Conservation (phyloP, 768 basidiomycete species). For the Tephrocybe sp. region DNA sequence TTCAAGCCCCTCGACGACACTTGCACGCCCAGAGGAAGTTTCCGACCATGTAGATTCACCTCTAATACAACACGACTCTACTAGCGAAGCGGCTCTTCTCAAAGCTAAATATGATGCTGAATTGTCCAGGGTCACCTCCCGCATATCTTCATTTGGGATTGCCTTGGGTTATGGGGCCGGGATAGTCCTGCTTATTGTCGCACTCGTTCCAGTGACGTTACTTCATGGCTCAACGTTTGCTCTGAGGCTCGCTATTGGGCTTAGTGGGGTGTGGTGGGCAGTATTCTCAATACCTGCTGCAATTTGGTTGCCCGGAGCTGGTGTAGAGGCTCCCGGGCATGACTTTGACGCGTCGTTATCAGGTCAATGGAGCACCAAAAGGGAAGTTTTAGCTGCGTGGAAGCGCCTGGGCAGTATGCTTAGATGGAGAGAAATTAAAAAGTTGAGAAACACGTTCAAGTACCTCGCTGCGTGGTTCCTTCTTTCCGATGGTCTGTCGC, state of each 20-base stretch:
- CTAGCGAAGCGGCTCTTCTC: constrained; percentile 20
- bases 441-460: constrained; percentile 79
- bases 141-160: constrained; percentile 82
- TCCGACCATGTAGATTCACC: constrained; percentile 35
- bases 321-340: constrained; percentile 18
- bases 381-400: constrained; percentile 73
- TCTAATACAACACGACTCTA: constrained; percentile 28
- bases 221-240: constrained; percentile 76
- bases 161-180: constrained; percentile 86
- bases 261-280: constrained; percentile 89
- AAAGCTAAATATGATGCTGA: constrained; percentile 47
- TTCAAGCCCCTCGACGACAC: constrained; percentile 11
- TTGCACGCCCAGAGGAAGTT: constrained; percentile 13
- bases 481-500: constrained; percentile 75
- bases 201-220: constrained; percentile 73
- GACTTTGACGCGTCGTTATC: constrained; percentile 14
- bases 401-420: constrained; percentile 72
- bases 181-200: constrained; percentile 68
- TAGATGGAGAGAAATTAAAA: constrained; percentile 65
- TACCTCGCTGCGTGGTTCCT: constrained; percentile 95
- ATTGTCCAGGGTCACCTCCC: constrained; percentile 73
- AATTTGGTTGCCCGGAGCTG: constrained; percentile 59
- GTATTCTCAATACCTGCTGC: constrained; percentile 77
- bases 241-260: constrained; percentile 77
- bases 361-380: constrained; percentile 40